phyloP scores from a whole-genome alignment of 2,329 filamentous ascomycete species.

The Aspergillus sp. region DNA sequence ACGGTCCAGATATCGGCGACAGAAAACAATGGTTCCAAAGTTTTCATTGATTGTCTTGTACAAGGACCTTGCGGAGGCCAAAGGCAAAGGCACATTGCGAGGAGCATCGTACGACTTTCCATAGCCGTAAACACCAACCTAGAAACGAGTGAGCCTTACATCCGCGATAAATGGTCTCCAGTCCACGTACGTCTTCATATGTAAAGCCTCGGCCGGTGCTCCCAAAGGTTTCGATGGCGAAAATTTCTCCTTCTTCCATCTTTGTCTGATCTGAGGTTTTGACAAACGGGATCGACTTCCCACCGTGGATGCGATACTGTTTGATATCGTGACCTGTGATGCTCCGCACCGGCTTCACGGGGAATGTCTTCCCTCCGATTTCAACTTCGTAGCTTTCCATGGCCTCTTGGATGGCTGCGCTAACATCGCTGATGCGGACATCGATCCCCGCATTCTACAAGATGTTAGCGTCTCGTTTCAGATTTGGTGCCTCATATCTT shows the following conservation, averaged over 20 bases:
- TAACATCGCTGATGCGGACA: constrained; percentile 55
- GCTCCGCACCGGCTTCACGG: constrained; percentile 57
- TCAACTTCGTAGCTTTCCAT: constrained; percentile 64
- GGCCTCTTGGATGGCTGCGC: constrained; percentile 59
- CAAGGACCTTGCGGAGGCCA: constrained; percentile 57
- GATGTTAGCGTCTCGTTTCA: background rate
- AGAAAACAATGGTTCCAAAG: constrained; percentile 63
- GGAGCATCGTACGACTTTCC: constrained; percentile 44
- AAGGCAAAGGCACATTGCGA: constrained; percentile 36
- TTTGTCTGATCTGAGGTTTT: constrained; percentile 51
- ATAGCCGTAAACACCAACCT: constrained; percentile 56
- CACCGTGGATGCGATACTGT: constrained; percentile 57
- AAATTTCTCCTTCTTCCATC: constrained; percentile 61
- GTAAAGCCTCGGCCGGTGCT: constrained; percentile 53
- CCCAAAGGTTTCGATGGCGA: constrained; percentile 61
- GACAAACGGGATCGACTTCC: constrained; percentile 56
- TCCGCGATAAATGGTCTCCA: background rate
- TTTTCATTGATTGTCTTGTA: constrained; percentile 61
- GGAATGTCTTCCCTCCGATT: constrained; percentile 53
- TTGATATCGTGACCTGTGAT: constrained; percentile 57
- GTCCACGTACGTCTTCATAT: constrained; percentile 45
- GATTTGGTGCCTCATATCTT: background rate
- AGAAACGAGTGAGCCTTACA: constrained; percentile 3
- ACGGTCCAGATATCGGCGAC: constrained; percentile 62
- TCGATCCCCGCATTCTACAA: constrained; percentile 54